Percentiles rank a stretch among this genome's conserved stretches.
These are phyloP conservation scores for Acmispon strigosus DNA, from an alignment of 306 rosid species.

Conservation along the genomic window DNA sequence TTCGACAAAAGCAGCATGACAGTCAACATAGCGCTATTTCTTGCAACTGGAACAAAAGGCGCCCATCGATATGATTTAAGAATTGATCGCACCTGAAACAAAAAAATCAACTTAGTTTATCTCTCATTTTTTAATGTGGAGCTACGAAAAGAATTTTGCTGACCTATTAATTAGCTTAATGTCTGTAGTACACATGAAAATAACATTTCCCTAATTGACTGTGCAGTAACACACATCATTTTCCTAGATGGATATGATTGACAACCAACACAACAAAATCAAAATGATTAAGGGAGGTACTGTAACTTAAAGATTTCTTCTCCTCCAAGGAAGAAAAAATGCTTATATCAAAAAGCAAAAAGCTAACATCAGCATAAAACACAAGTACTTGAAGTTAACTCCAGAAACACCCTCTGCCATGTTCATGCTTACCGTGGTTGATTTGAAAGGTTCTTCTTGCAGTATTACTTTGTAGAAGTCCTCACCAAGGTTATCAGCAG, in stretches of 20 bases:
- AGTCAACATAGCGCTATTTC: slow-evolving; percentile 62
- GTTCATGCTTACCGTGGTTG: slow-evolving; percentile 65
- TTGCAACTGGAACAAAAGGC: slow-evolving; percentile 73
- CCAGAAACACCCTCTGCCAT: not conserved
- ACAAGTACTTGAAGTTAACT: not conserved
- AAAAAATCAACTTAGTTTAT: not conserved
- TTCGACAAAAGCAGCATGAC: slow-evolving; percentile 84
- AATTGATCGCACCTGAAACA: slow-evolving; percentile 65
- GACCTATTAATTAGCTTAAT: not conserved
- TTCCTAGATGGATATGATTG: not conserved
- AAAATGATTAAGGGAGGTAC: not conserved
- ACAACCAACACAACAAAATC: not conserved
- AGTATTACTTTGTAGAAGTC: slow-evolving; percentile 81
- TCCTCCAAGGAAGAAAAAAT: not conserved
- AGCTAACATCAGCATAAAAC: not conserved
- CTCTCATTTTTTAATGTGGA: not conserved
- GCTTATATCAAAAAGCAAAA: not conserved
- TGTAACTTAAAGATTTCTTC: not conserved
- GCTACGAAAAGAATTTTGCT: not conserved
- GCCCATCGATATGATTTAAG: slow-evolving; percentile 71
- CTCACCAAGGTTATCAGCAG: slow-evolving; percentile 63
- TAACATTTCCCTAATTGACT: not conserved
- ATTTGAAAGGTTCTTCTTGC: slow-evolving; percentile 91
- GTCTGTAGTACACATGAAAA: not conserved
- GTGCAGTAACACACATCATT: not conserved